Evolutionary conservation across 306 rosid genomes (phyloP).

Genomic region (Corylus americana): DNA sequence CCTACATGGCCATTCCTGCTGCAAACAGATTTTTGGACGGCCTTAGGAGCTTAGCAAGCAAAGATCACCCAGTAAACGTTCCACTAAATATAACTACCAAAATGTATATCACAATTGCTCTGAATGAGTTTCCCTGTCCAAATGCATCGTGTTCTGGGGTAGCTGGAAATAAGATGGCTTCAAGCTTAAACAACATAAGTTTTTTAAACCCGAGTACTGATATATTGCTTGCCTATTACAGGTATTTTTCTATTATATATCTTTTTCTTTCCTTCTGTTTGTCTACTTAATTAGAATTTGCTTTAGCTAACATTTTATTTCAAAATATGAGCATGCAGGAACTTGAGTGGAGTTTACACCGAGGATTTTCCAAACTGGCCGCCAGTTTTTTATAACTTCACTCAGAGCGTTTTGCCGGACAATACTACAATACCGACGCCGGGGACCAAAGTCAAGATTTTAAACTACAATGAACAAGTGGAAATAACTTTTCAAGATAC

Average conservation of each 20-base stretch:
- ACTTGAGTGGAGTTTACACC: slow-evolving; percentile 16
- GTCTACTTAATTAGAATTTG: not conserved
- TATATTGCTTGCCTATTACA: slow-evolving; percentile 28
- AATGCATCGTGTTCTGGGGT: slow-evolving; percentile 16
- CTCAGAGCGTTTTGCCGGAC: slow-evolving; percentile 5
- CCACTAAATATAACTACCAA: slow-evolving; percentile 7
- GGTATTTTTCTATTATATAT: not conserved
- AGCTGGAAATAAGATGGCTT: not conserved
- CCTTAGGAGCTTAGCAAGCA: slow-evolving; percentile 23
- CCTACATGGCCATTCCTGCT: not conserved
- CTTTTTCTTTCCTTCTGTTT: not conserved
- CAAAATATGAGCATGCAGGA: slow-evolving; percentile 6
- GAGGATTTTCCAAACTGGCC: slow-evolving; percentile 18
- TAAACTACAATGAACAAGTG: slow-evolving; percentile 22
- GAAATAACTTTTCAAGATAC: slow-evolving; percentile 38
- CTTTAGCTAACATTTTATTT: not conserved
- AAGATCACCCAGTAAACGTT: slow-evolving; percentile 17
- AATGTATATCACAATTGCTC: slow-evolving; percentile 18
- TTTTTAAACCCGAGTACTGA: slow-evolving; percentile 10
- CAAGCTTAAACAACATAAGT: slow-evolving; percentile 34
- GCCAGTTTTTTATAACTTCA: slow-evolving; percentile 16
- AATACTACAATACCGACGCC: not conserved
- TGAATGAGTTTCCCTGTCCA: slow-evolving; percentile 11
- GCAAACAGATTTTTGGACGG: slow-evolving; percentile 7
- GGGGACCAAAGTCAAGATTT: slow-evolving; percentile 23